phyloP scores from a whole-genome alignment of 768 basidiomycete species.

The Collybiopsis confluens region DNA sequence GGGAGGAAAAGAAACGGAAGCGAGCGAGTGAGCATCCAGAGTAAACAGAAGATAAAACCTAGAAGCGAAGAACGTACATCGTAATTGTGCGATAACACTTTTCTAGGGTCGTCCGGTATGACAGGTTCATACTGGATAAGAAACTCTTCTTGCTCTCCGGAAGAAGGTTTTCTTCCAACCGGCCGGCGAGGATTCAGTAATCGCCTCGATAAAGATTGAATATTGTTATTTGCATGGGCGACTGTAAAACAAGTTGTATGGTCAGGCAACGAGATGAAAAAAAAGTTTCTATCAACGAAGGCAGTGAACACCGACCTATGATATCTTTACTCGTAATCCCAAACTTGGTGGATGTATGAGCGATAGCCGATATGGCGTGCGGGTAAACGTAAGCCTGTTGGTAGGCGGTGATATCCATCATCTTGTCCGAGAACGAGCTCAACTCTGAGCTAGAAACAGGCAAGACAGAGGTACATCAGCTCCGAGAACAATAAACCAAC shows the following conservation, averaged over 20 bases:
- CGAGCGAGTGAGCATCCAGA: not conserved
- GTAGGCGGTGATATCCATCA: conserved; percentile 48
- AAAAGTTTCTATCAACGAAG: not conserved
- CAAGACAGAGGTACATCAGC: no score
- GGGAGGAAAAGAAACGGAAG: not conserved
- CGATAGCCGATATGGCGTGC: conserved; percentile 61
- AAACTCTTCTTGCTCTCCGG: conserved; percentile 79
- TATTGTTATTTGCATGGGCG: conserved; percentile 67
- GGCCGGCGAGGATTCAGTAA: conserved; percentile 84
- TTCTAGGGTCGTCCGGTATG: conserved; percentile 62
- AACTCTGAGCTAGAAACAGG: conserved; percentile 40
- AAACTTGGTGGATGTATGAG: conserved; percentile 79
- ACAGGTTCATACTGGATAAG: conserved; percentile 83
- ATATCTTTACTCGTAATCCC: conserved; percentile 87
- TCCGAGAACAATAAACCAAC: not conserved
- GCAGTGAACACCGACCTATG: conserved; percentile 54
- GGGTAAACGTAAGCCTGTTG: conserved; percentile 73
- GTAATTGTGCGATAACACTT: conserved; percentile 35
- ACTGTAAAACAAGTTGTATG: conserved; percentile 42
- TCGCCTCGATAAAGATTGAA: conserved; percentile 69
- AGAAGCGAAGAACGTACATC: conserved; percentile 2
- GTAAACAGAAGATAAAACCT: no score
- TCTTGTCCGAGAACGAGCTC: conserved; percentile 52
- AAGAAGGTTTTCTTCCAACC: conserved; percentile 62
- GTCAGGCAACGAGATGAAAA: not conserved